Conservation (phyloP, 495 filamentous ascomycete species). For the Entonaema liquescens region DNA sequence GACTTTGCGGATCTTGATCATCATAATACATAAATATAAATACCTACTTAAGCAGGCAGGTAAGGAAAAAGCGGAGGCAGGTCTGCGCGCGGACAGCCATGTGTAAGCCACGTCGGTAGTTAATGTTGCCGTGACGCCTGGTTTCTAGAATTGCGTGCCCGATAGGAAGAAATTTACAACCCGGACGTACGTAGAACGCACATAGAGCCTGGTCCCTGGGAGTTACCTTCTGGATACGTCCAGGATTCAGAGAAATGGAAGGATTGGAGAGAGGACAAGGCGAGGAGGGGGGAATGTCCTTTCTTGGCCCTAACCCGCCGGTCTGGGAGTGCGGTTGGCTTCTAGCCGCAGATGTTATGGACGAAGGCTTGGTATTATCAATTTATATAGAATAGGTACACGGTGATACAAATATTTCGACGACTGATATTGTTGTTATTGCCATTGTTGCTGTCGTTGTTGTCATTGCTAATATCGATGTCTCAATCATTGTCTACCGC, state of each 20-base stretch:
- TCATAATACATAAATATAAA: conserved; percentile 13
- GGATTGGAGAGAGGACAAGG: conserved; percentile 19
- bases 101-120: conserved; percentile 44
- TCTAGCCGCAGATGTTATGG: conserved; percentile 31
- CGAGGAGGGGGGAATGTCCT: conserved; percentile 34
- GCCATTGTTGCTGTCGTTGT: neutral
- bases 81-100: conserved; percentile 7
- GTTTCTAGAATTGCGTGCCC: conserved; percentile 27
- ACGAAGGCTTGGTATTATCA: conserved; percentile 31
- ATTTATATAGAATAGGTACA: conserved; percentile 1
- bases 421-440: neutral
- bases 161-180: conserved; percentile 40
- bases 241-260: conserved; percentile 18
- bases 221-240: conserved; percentile 38
- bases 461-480: neutral
- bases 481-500: neutral
- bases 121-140: conserved; percentile 30
- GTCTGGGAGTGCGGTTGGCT: conserved; percentile 41
- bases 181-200: conserved; percentile 24
- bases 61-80: conserved; percentile 21
- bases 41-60: conserved; percentile 8
- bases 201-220: neutral
- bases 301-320: conserved; percentile 43
- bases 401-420: conserved; percentile 19
- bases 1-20: conserved; percentile 32